These are phyloP conservation scores for Wolfiporia cocos DNA, from an alignment of 1,284 basidiomycete genomes.

Conservation along the genomic window DNA sequence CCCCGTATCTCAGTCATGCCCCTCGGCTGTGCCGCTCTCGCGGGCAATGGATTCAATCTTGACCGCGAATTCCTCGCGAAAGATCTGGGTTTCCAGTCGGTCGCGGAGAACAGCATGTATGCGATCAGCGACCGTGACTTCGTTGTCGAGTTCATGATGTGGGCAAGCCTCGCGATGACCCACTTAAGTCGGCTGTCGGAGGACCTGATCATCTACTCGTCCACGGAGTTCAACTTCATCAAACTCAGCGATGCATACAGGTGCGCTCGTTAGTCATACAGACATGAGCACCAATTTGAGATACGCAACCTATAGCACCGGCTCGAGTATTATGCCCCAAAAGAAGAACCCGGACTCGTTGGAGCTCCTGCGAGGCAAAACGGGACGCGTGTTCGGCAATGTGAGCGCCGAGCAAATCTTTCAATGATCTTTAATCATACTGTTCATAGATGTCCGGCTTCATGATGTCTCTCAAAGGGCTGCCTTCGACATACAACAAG, in stretches of 20 bases:
- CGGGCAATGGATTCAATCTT: slow-evolving; percentile 92
- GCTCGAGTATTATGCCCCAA: slow-evolving; percentile 99
- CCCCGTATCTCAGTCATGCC: slow-evolving; percentile 91
- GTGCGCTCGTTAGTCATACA: slow-evolving; percentile 36
- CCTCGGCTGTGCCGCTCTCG: slow-evolving; percentile 90
- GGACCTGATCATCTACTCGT: slow-evolving; percentile 95
- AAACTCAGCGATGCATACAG: slow-evolving; percentile 94
- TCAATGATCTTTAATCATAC: slow-evolving; percentile 3
- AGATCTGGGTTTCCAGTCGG: slow-evolving; percentile 79
- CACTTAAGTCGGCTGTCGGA: slow-evolving; percentile 95
- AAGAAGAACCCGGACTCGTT: slow-evolving; percentile 99
- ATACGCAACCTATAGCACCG: slow-evolving; percentile 58
- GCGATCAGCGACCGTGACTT: slow-evolving; percentile 97
- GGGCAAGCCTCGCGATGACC: slow-evolving; percentile 88
- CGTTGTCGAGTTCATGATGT: slow-evolving; percentile 96
- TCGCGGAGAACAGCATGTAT: slow-evolving; percentile 93
- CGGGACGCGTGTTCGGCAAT: slow-evolving; percentile 91
- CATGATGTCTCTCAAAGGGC: slow-evolving; percentile 94
- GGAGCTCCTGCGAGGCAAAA: slow-evolving; percentile 92
- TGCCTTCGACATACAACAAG: slow-evolving; percentile 99
- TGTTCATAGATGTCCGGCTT: slow-evolving; percentile 87
- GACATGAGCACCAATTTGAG: slow-evolving; percentile 2
- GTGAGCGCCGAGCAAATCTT: slow-evolving; percentile 33
- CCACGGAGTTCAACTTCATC: slow-evolving; percentile 95
- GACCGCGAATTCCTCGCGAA: slow-evolving; percentile 85